Evolutionary conservation across 2,329 filamentous ascomycete genomes (phyloP).

Genomic region (Nemania sp.): DNA sequence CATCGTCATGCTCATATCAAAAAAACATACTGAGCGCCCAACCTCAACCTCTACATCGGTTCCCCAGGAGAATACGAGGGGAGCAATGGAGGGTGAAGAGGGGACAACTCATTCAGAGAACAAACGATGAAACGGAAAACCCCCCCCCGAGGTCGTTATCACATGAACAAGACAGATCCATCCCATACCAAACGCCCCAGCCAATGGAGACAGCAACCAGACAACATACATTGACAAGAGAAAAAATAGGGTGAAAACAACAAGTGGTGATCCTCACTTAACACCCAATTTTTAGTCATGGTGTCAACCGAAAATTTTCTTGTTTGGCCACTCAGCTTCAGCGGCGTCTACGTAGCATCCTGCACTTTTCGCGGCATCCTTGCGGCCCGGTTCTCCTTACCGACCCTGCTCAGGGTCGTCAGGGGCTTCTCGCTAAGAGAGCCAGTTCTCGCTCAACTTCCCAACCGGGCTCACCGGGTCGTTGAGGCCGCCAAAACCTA

Average conservation of each 20-base stretch:
- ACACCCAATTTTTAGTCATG: constrained; percentile 1
- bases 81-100: not conserved
- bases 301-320: constrained; percentile 1
- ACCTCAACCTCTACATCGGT: constrained; percentile 19
- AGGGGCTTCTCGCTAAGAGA: constrained; percentile 37
- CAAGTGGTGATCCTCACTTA: constrained; percentile 8
- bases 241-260: not conserved
- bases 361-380: not conserved
- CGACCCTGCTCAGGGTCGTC: constrained; percentile 20
- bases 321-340: not conserved
- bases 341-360: not conserved
- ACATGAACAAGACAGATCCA: constrained; percentile 17
- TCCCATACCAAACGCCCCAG: constrained; percentile 22
- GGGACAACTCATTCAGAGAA: constrained; percentile 15
- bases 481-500: constrained; percentile 44
- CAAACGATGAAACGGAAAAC: constrained; percentile 27
- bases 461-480: constrained; percentile 26
- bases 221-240: constrained; percentile 20
- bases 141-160: constrained; percentile 23
- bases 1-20: constrained; percentile 10
- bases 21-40: constrained; percentile 13
- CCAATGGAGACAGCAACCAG: constrained; percentile 22
- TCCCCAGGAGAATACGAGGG: constrained; percentile 8
- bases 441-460: constrained; percentile 38
- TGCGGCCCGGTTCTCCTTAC: not conserved